Base-by-base conservation (phyloP, 805 yeast species). In the Metschnikowia shivogae region DNA sequence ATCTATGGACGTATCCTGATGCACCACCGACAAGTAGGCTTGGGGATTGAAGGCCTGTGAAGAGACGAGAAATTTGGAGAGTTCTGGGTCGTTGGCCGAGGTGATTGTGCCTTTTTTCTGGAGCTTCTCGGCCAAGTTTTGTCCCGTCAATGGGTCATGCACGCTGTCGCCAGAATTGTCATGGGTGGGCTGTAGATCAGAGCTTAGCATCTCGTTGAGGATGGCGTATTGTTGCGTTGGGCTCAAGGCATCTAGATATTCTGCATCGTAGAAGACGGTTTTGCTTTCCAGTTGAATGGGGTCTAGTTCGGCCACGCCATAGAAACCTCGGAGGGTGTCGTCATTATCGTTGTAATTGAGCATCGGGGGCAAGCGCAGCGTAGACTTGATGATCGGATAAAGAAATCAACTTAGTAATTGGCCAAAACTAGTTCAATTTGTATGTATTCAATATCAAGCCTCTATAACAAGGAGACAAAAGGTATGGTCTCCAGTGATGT, bases 1-100 rank as follows among this genome's bases (percentile, higher is more conserved):
- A 26, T 68, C 66, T 10, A 71, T 64, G 1, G 71, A 56, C 1
- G 73, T 63, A 29, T 70, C 69, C 33, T 56, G 52, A 50, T 70
- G 75, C 10, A 71, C 58, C 1, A 62, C 58, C 6, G 72, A 60
- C 34, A 71, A 60, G 47, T 60, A 71, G 46, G 65, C 63, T 42
- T 60, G 63, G 17, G 72, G 57, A 42, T 62, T 61, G 57, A 70
- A 71, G 27, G 54, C 49, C 46, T 67, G 65, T 5, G 72, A 67
- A 9, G 69, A 58, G 13, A 70, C 67, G 39, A 71, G 50, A 53
- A 55, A 71, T 38, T 62, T 58, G 36, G 55, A 52, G 26, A 70
- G 42, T 8, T 53, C 49, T 1, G 68, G 66, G 49, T 71, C 75
- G 43, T 52, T 49, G n/a, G 44, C 49, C 5, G 69, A 58, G 5